These are phyloP conservation scores for Chimonanthus praecox DNA, from an alignment of 164 flowering plant genomes.

Conservation along the genomic window DNA sequence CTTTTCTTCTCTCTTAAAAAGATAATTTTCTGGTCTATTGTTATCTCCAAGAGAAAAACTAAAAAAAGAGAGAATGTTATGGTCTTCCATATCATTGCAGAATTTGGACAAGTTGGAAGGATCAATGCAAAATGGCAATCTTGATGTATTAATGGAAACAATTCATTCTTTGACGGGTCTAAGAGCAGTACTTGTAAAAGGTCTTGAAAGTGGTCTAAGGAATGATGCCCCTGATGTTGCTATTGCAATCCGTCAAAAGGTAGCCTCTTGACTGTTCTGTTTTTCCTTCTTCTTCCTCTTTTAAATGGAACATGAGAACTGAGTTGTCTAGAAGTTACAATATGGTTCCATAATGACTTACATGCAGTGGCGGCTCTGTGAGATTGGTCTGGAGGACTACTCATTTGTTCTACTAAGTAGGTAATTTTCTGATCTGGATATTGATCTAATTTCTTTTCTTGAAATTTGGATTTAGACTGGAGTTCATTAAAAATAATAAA, in stretches of 20 bases:
- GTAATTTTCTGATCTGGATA: constrained; percentile 22
- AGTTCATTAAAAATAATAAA: too few species aligned
- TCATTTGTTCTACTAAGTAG: constrained; percentile 93
- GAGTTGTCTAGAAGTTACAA: neutral
- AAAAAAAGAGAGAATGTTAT: neutral
- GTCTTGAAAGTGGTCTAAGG: constrained; percentile 92
- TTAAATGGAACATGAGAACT: neutral
- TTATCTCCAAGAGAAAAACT: too few species aligned
- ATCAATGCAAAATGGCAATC: constrained; percentile 27
- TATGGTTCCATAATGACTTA: neutral
- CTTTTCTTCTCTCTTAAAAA: neutral
- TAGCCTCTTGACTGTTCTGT: constrained; percentile 4
- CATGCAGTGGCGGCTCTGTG: constrained; percentile 94
- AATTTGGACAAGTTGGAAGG: constrained; percentile 51
- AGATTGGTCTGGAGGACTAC: constrained; percentile 96
- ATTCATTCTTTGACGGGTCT: constrained; percentile 52
- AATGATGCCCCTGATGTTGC: constrained; percentile 97
- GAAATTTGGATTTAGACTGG: neutral
- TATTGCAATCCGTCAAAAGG: constrained; percentile 98
- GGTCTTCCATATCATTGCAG: constrained; percentile 27
- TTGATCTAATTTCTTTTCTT: neutral
- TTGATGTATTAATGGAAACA: constrained; percentile 43
- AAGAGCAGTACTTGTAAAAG: constrained; percentile 56
- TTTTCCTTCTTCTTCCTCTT: constrained; percentile 4
- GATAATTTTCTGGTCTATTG: neutral